Conservation (phyloP, 108 stramenopile species). For the Discostella stelligeroides region DNA sequence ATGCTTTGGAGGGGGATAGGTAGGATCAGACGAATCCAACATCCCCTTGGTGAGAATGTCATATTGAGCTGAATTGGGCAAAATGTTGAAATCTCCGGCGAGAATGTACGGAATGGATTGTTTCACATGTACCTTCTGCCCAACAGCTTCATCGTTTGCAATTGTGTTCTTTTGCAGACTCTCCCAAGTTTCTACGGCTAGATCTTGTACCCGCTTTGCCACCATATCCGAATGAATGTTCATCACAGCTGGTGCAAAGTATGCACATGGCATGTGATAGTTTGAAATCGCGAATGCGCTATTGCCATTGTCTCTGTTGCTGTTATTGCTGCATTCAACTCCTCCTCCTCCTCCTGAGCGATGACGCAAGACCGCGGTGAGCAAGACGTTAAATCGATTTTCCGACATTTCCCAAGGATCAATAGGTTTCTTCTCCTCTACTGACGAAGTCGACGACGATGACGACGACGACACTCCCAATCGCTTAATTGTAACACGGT, state of each 20-base stretch:
- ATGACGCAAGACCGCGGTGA: slow-evolving; percentile 68
- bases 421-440: slow-evolving; percentile 5
- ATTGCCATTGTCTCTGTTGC: no score
- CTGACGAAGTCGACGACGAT: not conserved
- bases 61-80: slow-evolving; percentile 84
- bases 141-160: slow-evolving; percentile 27
- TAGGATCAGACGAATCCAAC: slow-evolving; percentile 54
- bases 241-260: slow-evolving; percentile 85
- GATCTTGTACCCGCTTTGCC: slow-evolving; percentile 47
- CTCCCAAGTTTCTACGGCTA: slow-evolving; percentile 35
- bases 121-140: not conserved
- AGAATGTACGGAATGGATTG: slow-evolving; percentile 63
- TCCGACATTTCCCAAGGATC: slow-evolving; percentile 85
- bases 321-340: no score
- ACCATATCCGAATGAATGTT: slow-evolving; percentile 82
- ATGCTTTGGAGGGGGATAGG: slow-evolving; percentile 62
- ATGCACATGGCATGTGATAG: slow-evolving; percentile 99
- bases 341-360: slow-evolving; percentile 17
- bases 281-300: slow-evolving; percentile 75
- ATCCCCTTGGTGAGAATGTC: slow-evolving; percentile 85
- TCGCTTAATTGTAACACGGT: slow-evolving; percentile 11
- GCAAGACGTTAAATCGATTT: slow-evolving; percentile 70
- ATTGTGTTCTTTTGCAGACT: slow-evolving; percentile 12
- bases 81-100: slow-evolving; percentile 93
- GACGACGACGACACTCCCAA: slow-evolving; percentile 12